These are phyloP conservation scores for Pseudozyma hubeiensis DNA, from an alignment of 1,284 basidiomycete genomes.

Conservation along the genomic window DNA sequence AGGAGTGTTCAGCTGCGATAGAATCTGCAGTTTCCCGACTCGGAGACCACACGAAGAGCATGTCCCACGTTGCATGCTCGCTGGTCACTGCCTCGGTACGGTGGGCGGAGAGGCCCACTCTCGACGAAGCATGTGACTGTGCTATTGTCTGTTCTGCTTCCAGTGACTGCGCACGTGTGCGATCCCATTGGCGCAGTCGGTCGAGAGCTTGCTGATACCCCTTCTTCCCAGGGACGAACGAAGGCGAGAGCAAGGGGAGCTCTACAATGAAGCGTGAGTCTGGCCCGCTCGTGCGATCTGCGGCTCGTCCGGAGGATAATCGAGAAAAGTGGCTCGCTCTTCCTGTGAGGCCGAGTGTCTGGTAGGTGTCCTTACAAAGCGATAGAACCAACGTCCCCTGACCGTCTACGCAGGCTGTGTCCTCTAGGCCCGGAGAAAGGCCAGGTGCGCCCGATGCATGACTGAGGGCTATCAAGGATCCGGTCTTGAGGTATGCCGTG, in stretches of 20 bases:
- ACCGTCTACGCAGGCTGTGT: slow-evolving; percentile 61
- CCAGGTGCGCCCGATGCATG: slow-evolving; percentile 17
- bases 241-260: slow-evolving; percentile 55
- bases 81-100: slow-evolving; percentile 5
- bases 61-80: slow-evolving; percentile 47
- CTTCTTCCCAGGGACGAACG: slow-evolving; percentile 62
- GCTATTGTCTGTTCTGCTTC: slow-evolving; percentile 16
- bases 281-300: slow-evolving; percentile 57
- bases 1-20: neutral
- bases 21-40: slow-evolving; percentile 6
- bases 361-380: slow-evolving; percentile 65
- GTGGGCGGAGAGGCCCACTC: slow-evolving; percentile 4
- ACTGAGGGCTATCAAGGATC: slow-evolving; percentile 56
- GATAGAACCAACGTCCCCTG: slow-evolving; percentile 63
- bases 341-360: slow-evolving; percentile 62
- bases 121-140: slow-evolving; percentile 26
- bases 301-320: slow-evolving; percentile 59
- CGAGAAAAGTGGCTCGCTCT: slow-evolving; percentile 57
- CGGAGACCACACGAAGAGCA: slow-evolving; percentile 50
- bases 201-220: slow-evolving; percentile 58
- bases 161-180: slow-evolving; percentile 19
- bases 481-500: slow-evolving; percentile 54
- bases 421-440: slow-evolving; percentile 48
- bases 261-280: slow-evolving; percentile 60
- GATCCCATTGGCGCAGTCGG: slow-evolving; percentile 56